phyloP scores from a whole-genome alignment of 2,329 filamentous ascomycete species.

The Dactylonectria macrodidyma region DNA sequence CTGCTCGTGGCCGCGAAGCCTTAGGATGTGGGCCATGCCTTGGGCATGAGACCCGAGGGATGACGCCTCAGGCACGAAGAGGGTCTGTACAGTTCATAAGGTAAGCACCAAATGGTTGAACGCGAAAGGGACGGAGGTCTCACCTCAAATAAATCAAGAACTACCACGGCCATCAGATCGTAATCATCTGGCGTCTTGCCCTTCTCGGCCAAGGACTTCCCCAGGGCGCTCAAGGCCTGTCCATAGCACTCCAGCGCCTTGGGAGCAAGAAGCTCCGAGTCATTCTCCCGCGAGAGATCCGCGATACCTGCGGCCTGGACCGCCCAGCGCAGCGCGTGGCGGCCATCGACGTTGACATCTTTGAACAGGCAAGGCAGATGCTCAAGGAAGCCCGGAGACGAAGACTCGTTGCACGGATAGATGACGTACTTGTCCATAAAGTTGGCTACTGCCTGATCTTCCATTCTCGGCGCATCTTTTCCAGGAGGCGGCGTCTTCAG shows the following conservation, averaged over 20 bases:
- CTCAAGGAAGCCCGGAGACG: constrained; percentile 57
- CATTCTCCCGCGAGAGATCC: constrained; percentile 48
- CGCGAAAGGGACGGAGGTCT: background rate
- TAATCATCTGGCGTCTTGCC: constrained; percentile 56
- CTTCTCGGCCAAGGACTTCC: constrained; percentile 49
- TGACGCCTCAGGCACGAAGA: constrained; percentile 49
- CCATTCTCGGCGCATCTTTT: constrained; percentile 8
- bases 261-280: constrained; percentile 36
- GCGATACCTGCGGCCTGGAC: constrained; percentile 56
- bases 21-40: constrained; percentile 58
- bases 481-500: constrained; percentile 32
- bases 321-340: constrained; percentile 55
- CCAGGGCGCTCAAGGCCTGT: constrained; percentile 51
- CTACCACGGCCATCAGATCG: constrained; percentile 57
- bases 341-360: constrained; percentile 55
- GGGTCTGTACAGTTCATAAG: constrained; percentile 43
- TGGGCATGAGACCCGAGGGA: constrained; percentile 53
- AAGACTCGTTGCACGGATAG: constrained; percentile 54
- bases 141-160: constrained; percentile 59
- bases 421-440: constrained; percentile 59
- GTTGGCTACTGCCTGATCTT: constrained; percentile 49
- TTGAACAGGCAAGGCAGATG: constrained; percentile 56
- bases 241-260: constrained; percentile 55
- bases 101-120: background rate
- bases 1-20: constrained; percentile 53